phyloP scores from a whole-genome alignment of 768 basidiomycete genomes.

The Boletus bicolor region DNA sequence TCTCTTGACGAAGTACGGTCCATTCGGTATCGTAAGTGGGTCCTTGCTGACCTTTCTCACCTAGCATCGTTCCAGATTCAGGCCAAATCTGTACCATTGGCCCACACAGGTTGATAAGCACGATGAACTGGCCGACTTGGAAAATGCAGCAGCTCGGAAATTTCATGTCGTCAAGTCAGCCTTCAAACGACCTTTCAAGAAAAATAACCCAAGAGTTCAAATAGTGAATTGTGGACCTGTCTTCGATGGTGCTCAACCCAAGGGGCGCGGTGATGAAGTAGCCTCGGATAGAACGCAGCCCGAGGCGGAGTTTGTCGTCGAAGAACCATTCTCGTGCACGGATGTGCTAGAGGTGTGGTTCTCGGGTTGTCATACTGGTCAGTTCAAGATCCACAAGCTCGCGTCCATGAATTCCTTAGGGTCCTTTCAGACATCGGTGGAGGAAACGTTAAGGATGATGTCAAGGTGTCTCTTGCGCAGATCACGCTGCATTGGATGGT shows the following conservation, averaged over 20 bases:
- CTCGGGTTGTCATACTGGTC: conserved; percentile 67
- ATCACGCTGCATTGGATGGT: conserved; percentile 80
- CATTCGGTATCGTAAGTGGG: neutral
- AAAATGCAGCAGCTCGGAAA: neutral
- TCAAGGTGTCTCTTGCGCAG: conserved; percentile 45
- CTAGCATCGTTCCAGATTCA: conserved; percentile 65
- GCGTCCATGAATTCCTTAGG: neutral
- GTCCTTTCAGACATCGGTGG: conserved; percentile 63
- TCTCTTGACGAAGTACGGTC: conserved; percentile 66
- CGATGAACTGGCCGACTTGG: conserved; percentile 5
- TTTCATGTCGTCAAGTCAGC: neutral
- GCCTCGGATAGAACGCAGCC: neutral
- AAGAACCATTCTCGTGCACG: conserved; percentile 16
- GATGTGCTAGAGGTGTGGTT: conserved; percentile 84
- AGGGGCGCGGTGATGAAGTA: neutral
- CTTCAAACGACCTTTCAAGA: neutral
- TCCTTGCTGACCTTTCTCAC: conserved; percentile 9
- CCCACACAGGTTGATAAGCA: conserved; percentile 27
- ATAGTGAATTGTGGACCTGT: neutral
- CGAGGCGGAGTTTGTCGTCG: neutral
- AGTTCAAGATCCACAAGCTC: conserved; percentile 17
- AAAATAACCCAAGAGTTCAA: neutral
- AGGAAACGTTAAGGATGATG: conserved; percentile 47
- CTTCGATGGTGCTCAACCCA: neutral
- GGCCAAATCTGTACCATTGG: conserved; percentile 60